These are phyloP conservation scores for Escallonia herrerae DNA, from an alignment of 129 eudicot genomes.

Conservation along the genomic window DNA sequence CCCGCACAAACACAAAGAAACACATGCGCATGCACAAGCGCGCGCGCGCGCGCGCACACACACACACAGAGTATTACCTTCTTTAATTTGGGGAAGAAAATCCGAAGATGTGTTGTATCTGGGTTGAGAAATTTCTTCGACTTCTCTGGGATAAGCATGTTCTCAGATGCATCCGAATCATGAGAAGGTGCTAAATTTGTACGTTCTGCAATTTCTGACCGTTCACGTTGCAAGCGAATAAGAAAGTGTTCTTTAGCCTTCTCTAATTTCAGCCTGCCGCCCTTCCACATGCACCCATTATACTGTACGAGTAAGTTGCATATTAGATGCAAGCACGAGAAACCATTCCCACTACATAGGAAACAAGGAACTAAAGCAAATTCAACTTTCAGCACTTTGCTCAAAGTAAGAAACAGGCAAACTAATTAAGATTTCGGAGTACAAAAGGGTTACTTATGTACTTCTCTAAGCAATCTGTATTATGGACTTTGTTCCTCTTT, in stretches of 20 bases:
- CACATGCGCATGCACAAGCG: too few species aligned
- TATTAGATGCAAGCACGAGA: not conserved
- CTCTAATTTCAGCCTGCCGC: slow-evolving; percentile 83
- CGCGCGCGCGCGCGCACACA: not conserved
- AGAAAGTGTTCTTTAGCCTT: slow-evolving; percentile 88
- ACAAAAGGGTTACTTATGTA: not conserved
- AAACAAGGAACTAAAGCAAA: not conserved
- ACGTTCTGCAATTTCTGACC: slow-evolving; percentile 61
- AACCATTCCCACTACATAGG: not conserved
- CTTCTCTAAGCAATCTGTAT: too few species aligned
- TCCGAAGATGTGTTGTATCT: slow-evolving; percentile 44
- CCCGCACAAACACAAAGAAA: too few species aligned
- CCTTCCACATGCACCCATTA: slow-evolving; percentile 98
- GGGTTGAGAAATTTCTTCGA: slow-evolving; percentile 31
- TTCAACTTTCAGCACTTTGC: not conserved
- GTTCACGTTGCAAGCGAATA: slow-evolving; percentile 58
- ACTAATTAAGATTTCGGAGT: not conserved
- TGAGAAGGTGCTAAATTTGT: slow-evolving; percentile 19
- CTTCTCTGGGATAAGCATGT: slow-evolving; percentile 21
- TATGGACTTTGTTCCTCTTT: too few species aligned
- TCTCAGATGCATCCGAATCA: slow-evolving; percentile 26
- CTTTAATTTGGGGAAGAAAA: slow-evolving; percentile 73
- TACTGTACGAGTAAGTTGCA: slow-evolving; percentile 35
- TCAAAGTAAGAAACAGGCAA: not conserved
- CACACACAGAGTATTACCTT: slow-evolving; percentile 42